Conservation (phyloP, 345 rosid species). For the Linum usitatissimum region DNA sequence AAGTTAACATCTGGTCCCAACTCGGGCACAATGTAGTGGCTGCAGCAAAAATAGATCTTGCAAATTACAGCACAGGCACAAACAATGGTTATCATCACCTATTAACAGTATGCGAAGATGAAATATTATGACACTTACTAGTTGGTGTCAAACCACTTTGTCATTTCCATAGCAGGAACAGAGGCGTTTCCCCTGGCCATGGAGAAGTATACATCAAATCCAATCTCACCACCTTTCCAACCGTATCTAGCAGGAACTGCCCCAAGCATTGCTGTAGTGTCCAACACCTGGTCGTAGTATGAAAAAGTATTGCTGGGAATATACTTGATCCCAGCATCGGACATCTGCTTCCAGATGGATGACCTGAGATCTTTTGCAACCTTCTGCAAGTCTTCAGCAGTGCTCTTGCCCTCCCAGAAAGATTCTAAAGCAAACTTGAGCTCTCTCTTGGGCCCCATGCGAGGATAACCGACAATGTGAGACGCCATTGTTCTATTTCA, state of each 20-base stretch:
- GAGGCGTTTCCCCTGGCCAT: constrained; percentile 99
- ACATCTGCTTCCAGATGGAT: constrained; percentile 93
- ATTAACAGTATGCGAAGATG: not conserved
- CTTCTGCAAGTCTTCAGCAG: constrained; percentile 73
- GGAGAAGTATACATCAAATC: constrained; percentile 70
- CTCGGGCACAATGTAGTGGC: constrained; percentile 95
- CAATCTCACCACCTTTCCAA: constrained; percentile 82
- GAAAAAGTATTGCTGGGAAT: constrained; percentile 97
- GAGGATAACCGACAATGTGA: constrained; percentile 97
- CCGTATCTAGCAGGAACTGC: constrained; percentile 89
- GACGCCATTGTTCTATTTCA: constrained; percentile 60
- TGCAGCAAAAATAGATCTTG: constrained; percentile 21
- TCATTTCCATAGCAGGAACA: constrained; percentile 99
- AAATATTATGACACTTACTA: constrained; percentile 49
- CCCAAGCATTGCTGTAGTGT: constrained; percentile 88
- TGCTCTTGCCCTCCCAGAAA: constrained; percentile 97
- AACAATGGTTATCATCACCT: too few relatives aligned
- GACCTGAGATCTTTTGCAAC: constrained; percentile 81
- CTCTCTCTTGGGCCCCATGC: constrained; percentile 99
- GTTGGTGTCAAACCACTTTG: constrained; percentile 99
- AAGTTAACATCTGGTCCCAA: constrained; percentile 92
- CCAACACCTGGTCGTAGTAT: constrained; percentile 80
- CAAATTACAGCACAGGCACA: not conserved
- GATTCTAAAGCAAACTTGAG: constrained; percentile 95
- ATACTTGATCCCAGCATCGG: constrained; percentile 70